Percentiles rank a stretch among this genome's conserved stretches.
phyloP scores from a whole-genome alignment of 2,329 filamentous ascomycete species.

The Colletotrichum viniferum region DNA sequence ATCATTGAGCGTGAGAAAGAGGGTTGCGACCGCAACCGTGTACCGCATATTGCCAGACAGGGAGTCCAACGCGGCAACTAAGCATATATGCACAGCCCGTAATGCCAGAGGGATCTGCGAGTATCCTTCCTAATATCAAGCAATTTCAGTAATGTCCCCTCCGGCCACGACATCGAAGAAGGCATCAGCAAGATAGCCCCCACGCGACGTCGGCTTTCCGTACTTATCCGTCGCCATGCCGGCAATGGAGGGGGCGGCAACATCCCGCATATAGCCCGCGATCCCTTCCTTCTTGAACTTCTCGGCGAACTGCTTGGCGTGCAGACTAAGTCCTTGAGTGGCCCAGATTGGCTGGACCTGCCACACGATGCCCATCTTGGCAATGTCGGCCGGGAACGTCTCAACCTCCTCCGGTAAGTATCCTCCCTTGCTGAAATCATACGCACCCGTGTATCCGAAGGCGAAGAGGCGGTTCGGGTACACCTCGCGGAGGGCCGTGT shows the following conservation, averaged over 20 bases:
- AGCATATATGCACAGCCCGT: background rate
- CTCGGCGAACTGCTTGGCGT: conserved; percentile 35
- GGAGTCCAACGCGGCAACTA: background rate
- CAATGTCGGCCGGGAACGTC: conserved; percentile 34
- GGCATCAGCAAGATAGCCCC: background rate
- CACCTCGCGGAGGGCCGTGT: conserved; percentile 35
- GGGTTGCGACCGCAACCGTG: background rate
- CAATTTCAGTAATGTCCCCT: background rate
- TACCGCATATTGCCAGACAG: background rate
- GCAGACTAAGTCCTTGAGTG: conserved; percentile 37
- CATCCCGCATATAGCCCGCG: background rate
- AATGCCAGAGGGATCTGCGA: background rate
- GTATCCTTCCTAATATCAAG: background rate
- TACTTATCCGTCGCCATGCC: background rate
- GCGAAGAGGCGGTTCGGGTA: conserved; percentile 40
- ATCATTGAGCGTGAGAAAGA: background rate
- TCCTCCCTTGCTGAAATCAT: conserved; percentile 37
- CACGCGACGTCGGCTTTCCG: background rate
- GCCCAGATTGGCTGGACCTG: conserved; percentile 45
- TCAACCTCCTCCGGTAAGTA: conserved; percentile 35
- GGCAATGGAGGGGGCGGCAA: background rate
- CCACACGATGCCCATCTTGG: conserved; percentile 42
- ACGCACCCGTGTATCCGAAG: conserved; percentile 42
- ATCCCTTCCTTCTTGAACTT: conserved; percentile 28
- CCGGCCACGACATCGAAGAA: background rate